Evolutionary conservation across 176 grass and related monocot genomes (phyloP).

Genomic region (Echinochloa phyllopogon): DNA sequence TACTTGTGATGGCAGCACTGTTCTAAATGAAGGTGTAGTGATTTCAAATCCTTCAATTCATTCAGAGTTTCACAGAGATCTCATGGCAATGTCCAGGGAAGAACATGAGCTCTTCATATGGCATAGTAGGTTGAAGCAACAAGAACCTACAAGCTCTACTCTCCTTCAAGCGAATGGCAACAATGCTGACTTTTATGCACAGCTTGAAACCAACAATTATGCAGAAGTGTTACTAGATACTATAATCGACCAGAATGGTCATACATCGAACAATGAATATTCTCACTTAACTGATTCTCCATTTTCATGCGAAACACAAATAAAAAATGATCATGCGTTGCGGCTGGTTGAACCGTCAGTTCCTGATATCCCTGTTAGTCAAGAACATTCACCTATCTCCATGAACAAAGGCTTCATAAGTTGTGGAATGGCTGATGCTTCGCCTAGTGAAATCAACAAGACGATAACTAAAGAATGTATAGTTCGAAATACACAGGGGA

Average conservation of each 20-base stretch:
- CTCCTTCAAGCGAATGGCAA: slow-evolving; percentile 35
- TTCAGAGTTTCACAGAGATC: slow-evolving; percentile 49
- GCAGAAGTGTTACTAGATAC: slow-evolving; percentile 42
- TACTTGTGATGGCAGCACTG: not conserved
- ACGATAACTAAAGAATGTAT: slow-evolving; percentile 40
- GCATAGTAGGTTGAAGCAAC: slow-evolving; percentile 25
- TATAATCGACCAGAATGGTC: slow-evolving; percentile 34
- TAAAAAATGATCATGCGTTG: slow-evolving; percentile 20
- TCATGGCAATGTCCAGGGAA: slow-evolving; percentile 41
- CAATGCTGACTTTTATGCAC: slow-evolving; percentile 3
- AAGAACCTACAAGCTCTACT: slow-evolving; percentile 36
- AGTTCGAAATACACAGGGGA: slow-evolving; percentile 1
- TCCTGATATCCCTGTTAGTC: slow-evolving; percentile 25
- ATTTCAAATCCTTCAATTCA: slow-evolving; percentile 37
- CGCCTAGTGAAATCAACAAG: slow-evolving; percentile 20
- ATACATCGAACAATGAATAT: slow-evolving; percentile 36
- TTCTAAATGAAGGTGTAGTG: slow-evolving; percentile 33
- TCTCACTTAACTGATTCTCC: slow-evolving; percentile 33
- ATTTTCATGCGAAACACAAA: slow-evolving; percentile 41
- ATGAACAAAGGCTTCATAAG: slow-evolving; percentile 41
- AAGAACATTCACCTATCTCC: slow-evolving; percentile 38
- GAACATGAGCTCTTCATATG: slow-evolving; percentile 44
- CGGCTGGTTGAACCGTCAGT: slow-evolving; percentile 37
- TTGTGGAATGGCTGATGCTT: slow-evolving; percentile 28
- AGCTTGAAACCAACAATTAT: slow-evolving; percentile 28